Evolutionary conservation across 805 yeast genomes (phyloP), one percentile per base, ranked within the genome.

Genomic region (Phaffomyces thermotolerans): DNA sequence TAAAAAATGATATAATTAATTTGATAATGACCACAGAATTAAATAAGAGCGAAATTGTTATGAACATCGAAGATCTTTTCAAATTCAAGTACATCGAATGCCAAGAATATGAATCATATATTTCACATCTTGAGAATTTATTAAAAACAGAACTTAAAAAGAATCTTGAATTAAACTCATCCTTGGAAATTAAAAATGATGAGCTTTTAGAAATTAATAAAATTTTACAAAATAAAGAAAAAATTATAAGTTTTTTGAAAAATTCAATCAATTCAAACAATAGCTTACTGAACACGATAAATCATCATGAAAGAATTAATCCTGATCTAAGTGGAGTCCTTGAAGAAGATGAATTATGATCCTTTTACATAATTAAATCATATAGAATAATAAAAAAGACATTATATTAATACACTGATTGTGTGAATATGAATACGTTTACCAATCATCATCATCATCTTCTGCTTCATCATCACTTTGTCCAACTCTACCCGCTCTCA

Each of bases 401-500:
- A 20, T 20, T 27, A 25, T 18, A 29, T 37, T 18, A 9, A 10
- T 9, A 34, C n/a, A 8, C 8, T 15, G 7, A 8, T 32, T 15
- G 15, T 32, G 8, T 15, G 15, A 14, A 36, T 17, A 9, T 17
- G 12, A 6, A 7, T 6, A 15, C 2, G 8, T 8, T 25, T 22
- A 20, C 18, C 87, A 86, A 62, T 98, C 93, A 64, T 91, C 93
- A 52, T 80, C 87, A 36, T 78, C 81, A 38, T 79, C 81, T 18
- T 76, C 84, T 2, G 74, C 83, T 43, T 82, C 90, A 14, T 79
- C 89, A 44, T 79, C 87, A 48, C 81, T 78, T 34, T 78, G 84
- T 30, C 72, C 65, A 66, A 77, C 76, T 47, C 76, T 73, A 14
- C 87, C 76, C 4, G 87, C 87, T 59, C 93, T 76, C 41, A 80